These are phyloP conservation scores for Digitaria exilis DNA, from an alignment of 202 grass and related monocot species.

Conservation along the genomic window DNA sequence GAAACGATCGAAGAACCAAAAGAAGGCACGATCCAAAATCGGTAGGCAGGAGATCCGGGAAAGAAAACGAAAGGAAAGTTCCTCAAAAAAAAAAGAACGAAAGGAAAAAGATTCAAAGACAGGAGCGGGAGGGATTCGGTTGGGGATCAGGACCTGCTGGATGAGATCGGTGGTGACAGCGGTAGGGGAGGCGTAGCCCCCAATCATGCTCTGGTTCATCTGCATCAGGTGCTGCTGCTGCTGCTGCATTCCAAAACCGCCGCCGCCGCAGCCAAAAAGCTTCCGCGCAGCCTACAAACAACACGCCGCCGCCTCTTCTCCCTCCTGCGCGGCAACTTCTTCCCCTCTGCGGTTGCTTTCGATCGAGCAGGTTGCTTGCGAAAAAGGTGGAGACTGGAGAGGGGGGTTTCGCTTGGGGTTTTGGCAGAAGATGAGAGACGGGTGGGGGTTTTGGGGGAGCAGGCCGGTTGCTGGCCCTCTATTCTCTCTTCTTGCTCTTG, in stretches of 20 bases:
- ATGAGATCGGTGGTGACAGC: conserved; percentile 99
- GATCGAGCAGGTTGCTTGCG: conserved; percentile 24
- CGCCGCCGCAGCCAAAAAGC: conserved; percentile 14
- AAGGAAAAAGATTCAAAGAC: background rate
- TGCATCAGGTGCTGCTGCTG: conserved; percentile 99
- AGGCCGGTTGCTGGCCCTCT: background rate
- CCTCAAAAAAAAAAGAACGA: no score
- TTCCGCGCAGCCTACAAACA: conserved; percentile 32
- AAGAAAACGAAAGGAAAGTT: background rate
- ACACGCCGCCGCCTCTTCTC: background rate
- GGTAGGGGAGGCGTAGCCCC: conserved; percentile 82
- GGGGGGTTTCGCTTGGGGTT: conserved; percentile 33
- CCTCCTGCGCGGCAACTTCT: conserved; percentile 34
- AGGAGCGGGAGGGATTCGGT: background rate
- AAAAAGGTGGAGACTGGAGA: background rate
- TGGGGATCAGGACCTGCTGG: conserved; percentile 81
- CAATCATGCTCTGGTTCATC: conserved; percentile 99
- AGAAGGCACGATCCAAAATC: background rate
- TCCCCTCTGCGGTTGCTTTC: conserved; percentile 36
- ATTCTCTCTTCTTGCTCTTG: background rate
- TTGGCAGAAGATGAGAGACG: conserved; percentile 5
- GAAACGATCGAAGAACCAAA: background rate
- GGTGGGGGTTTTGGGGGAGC: conserved; percentile 27
- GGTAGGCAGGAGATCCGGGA: background rate
- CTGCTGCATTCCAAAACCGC: conserved; percentile 77